Percentiles rank a stretch among this genome's conserved stretches.
Evolutionary conservation across 31 red algal species (phyloP).

Genomic region (Bonnemaisonia californica): DNA sequence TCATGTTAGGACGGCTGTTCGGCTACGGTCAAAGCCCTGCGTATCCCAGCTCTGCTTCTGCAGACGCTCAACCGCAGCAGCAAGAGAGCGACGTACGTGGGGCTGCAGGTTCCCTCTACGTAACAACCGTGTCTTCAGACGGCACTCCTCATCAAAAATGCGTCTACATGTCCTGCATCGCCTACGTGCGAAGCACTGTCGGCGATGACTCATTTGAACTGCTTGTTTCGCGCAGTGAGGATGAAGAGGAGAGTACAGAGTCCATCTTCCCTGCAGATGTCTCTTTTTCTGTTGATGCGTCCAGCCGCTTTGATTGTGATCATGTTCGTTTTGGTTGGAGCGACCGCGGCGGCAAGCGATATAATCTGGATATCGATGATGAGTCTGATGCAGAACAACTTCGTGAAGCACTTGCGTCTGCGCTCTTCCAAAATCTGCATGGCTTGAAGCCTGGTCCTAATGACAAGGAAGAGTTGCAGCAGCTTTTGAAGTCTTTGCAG

Average conservation of each 20-base stretch:
- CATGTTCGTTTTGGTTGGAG: slow-evolving; percentile 52
- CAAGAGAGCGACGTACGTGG: neutral
- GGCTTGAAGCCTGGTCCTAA: slow-evolving; percentile 5
- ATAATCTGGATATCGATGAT: slow-evolving; percentile 65
- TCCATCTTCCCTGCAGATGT: slow-evolving; percentile 37
- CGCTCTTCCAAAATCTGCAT: slow-evolving; percentile 61
- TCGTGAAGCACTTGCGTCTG: slow-evolving; percentile 5
- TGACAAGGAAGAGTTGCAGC: slow-evolving; percentile 44
- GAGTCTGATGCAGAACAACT: slow-evolving; percentile 26
- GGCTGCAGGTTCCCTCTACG: slow-evolving; percentile 34
- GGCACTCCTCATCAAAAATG: slow-evolving; percentile 23
- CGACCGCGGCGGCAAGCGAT: slow-evolving; percentile 58
- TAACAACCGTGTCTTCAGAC: slow-evolving; percentile 1
- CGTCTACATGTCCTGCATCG: slow-evolving; percentile 54
- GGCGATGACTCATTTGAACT: slow-evolving; percentile 34
- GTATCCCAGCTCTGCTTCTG: neutral
- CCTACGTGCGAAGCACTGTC: slow-evolving; percentile 34
- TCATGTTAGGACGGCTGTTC: slow-evolving; percentile 27
- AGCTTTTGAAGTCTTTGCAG: slow-evolving; percentile 5
- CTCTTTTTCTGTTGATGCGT: slow-evolving; percentile 41
- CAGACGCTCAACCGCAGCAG: neutral
- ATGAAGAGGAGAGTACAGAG: slow-evolving; percentile 18
- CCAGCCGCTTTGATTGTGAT: slow-evolving; percentile 11
- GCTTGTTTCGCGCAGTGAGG: slow-evolving; percentile 13
- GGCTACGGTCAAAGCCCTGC: slow-evolving; percentile 36